phyloP scores from a whole-genome alignment of 768 basidiomycete genomes.

The Amanita inopinata region DNA sequence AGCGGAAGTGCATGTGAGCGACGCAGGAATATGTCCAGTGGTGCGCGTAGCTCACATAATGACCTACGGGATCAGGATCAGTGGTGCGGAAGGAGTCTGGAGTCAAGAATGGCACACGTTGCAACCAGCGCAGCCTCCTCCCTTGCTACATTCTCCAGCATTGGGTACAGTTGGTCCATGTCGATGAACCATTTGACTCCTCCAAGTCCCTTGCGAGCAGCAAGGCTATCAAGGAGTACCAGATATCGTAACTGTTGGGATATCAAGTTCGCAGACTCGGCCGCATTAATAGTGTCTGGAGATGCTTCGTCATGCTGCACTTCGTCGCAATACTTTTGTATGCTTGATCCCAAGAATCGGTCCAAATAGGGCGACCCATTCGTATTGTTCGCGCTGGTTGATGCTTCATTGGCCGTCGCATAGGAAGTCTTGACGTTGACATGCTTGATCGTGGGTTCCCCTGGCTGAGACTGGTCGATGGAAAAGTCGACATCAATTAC shows the following conservation, averaged over 20 bases:
- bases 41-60: slow-evolving; percentile 28
- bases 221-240: slow-evolving; percentile 63
- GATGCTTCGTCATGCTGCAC: slow-evolving; percentile 42
- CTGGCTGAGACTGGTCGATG: slow-evolving; percentile 28
- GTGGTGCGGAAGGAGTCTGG: slow-evolving; percentile 7
- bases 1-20: slow-evolving; percentile 61
- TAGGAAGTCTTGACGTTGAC: slow-evolving; percentile 65
- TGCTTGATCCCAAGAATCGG: slow-evolving; percentile 44
- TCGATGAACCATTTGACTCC: slow-evolving; percentile 73
- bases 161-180: slow-evolving; percentile 42
- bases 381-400: slow-evolving; percentile 27
- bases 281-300: slow-evolving; percentile 46
- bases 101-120: slow-evolving; percentile 30
- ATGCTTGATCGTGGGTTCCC: slow-evolving; percentile 31
- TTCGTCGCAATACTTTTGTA: slow-evolving; percentile 50
- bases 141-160: slow-evolving; percentile 39
- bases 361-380: slow-evolving; percentile 51
- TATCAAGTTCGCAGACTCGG: slow-evolving; percentile 35
- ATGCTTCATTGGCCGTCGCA: slow-evolving; percentile 39
- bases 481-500: slow-evolving; percentile 68
- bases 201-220: slow-evolving; percentile 46
- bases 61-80: slow-evolving; percentile 21
- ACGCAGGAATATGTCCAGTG: slow-evolving; percentile 65
- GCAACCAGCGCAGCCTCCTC: slow-evolving; percentile 45
- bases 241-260: slow-evolving; percentile 55